phyloP scores from a whole-genome alignment of 2,329 filamentous ascomycete species.

The Xylaria digitata region DNA sequence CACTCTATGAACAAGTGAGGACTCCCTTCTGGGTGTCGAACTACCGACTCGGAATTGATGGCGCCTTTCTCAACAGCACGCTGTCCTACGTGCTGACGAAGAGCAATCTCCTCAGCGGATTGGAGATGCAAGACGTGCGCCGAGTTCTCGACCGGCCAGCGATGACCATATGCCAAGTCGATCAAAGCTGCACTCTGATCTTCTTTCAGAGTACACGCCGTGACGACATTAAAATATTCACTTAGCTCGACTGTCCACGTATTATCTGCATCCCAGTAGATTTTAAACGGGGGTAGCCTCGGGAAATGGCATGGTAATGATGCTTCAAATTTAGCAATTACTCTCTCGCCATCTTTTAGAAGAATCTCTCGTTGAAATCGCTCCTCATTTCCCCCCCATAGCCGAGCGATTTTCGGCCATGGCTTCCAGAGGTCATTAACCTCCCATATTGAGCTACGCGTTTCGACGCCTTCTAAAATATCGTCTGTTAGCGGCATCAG shows the following conservation, averaged over 20 bases:
- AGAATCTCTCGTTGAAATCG: conserved; percentile 50
- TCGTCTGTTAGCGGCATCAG: conserved; percentile 72
- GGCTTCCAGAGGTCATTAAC: conserved; percentile 58
- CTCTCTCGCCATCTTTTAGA: conserved; percentile 51
- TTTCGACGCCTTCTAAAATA: conserved; percentile 53
- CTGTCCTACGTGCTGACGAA: conserved; percentile 40
- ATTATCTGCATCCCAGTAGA: conserved; percentile 55
- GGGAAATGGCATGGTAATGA: conserved; percentile 58
- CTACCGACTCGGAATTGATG: conserved; percentile 49
- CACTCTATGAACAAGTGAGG: conserved; percentile 58
- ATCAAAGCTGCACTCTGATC: conserved; percentile 62
- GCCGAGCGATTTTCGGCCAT: conserved; percentile 58
- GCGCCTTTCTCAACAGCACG: conserved; percentile 40
- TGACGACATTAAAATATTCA: conserved; percentile 25
- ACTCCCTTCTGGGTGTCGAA: conserved; percentile 53
- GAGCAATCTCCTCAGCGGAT: conserved; percentile 41
- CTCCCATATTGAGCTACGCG: conserved; percentile 50
- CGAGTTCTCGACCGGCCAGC: conserved; percentile 55
- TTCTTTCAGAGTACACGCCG: conserved; percentile 26
- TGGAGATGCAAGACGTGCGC: conserved; percentile 59
- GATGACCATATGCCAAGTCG: conserved; percentile 60
- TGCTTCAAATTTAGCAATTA: conserved; percentile 56
- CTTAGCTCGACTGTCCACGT: conserved; percentile 54
- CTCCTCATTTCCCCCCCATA: conserved; percentile 55
- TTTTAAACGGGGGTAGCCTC: conserved; percentile 49